A percentile compares a stretch with the other conserved stretches of the same genome.
phyloP scores from a whole-genome alignment of 129 eudicot genomes.

The Cynara cardunculus region DNA sequence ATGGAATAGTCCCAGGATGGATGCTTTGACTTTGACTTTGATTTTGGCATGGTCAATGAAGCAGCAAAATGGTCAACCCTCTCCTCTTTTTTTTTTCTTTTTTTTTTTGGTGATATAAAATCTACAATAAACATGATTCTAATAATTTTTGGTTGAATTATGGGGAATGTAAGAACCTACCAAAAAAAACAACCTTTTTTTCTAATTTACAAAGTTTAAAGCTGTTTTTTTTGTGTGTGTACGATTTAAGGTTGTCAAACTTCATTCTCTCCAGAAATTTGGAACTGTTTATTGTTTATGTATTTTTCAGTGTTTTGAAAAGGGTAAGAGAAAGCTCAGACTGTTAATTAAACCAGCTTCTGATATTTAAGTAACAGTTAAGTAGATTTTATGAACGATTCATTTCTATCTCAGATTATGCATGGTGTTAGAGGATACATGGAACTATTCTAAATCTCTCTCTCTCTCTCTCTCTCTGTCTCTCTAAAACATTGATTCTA shows the following conservation, averaged over 20 bases:
- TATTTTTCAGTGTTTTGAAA: background rate
- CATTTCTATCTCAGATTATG: background rate
- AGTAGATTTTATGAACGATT: background rate
- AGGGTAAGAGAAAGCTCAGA: background rate
- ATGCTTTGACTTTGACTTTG: slow-evolving; percentile 49
- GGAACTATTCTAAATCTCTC: no score
- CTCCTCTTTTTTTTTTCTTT: slow-evolving; percentile 24
- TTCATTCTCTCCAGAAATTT: background rate
- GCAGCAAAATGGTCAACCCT: slow-evolving; percentile 26
- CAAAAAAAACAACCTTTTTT: slow-evolving; percentile 21
- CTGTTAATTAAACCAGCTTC: background rate
- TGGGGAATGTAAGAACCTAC: slow-evolving; percentile 31
- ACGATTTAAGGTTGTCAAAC: slow-evolving; percentile 1
- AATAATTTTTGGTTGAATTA: slow-evolving; percentile 30
- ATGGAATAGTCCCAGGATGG: slow-evolving; percentile 84
- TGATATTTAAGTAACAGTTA: background rate
- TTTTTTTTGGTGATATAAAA: slow-evolving; percentile 28
- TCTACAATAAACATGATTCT: slow-evolving; percentile 25
- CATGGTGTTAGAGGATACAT: background rate
- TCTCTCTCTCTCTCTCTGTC: no score
- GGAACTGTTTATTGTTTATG: background rate
- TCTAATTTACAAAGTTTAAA: slow-evolving; percentile 25
- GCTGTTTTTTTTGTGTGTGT: slow-evolving; percentile 25
- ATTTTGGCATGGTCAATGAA: slow-evolving; percentile 25
- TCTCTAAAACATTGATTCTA: background rate